Evolutionary conservation across 371 early-diverging fungal species (phyloP), one percentile per base, ranked within the genome.

Genomic region (Mortierella sp.): DNA sequence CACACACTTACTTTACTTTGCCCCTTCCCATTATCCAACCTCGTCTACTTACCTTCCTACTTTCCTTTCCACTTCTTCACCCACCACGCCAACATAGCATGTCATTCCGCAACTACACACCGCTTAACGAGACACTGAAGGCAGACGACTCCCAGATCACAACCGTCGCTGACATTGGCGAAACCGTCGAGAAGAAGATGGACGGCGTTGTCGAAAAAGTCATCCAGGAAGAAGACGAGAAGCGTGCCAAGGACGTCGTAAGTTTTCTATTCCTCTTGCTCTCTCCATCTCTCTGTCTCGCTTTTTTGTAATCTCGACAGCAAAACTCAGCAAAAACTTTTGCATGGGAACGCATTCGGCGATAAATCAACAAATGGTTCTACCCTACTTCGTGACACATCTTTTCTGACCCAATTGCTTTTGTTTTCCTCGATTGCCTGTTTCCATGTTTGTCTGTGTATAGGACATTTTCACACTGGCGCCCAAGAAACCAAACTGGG

Each of bases 401-500:
- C n/a, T n/a, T n/a, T n/a, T n/a, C n/a, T n/a, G n/a, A n/a, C n/a
- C n/a, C 34, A 45, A 53, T 43, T 55, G 31, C 66, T 52, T 53
- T 65, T 26, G 34, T 6, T 19, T 24, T 68, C n/a, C n/a, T n/a
- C n/a, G n/a, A n/a, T n/a, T n/a, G n/a, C n/a, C n/a, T n/a, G n/a
- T n/a, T n/a, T n/a, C n/a, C n/a, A n/a, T n/a, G n/a, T n/a, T n/a
- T 47, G 63, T 69, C 61, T 61, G 39, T 63, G 68, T 64, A 26
- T 81, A 94, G 92, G 96, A 96, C 81, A 88, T 96, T 3, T 89
- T 90, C 64, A 91, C 94, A 44, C 80, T 97, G 40, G 95, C 95
- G 29, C 96, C 97, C 10, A 92, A 91, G 78, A 94, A 93, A 64
- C 93, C 97, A 2, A 96, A 97, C 79, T 96, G 95, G 95, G 97